These are phyloP conservation scores for Candida michaelii DNA, from an alignment of 805 yeast species.

Conservation along the genomic window DNA sequence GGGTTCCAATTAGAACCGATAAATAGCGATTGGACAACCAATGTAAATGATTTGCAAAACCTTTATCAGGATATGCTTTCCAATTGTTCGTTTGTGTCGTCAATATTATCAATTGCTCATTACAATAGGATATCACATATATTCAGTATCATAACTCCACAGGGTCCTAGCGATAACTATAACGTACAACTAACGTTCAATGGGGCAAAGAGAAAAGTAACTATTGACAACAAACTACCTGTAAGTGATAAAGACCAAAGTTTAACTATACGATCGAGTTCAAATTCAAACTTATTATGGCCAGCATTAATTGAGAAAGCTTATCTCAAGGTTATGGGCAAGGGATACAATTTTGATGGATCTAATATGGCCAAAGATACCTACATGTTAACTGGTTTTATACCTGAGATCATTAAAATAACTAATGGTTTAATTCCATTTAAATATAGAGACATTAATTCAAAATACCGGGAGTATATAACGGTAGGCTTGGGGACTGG, in stretches of 20 bases:
- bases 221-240: slow-evolving; percentile 50
- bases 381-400: slow-evolving; percentile 64
- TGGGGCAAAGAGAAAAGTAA: slow-evolving; percentile 50
- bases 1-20: slow-evolving; percentile 11
- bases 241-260: slow-evolving; percentile 14
- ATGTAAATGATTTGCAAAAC: slow-evolving; percentile 19
- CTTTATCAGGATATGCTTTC: slow-evolving; percentile 52
- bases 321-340: slow-evolving; percentile 55
- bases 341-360: slow-evolving; percentile 64
- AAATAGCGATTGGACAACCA: slow-evolving; percentile 46
- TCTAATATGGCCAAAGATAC: slow-evolving; percentile 77
- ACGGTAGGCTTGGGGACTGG: slow-evolving; percentile 73
- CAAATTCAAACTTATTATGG: slow-evolving; percentile 45
- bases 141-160: slow-evolving; percentile 25
- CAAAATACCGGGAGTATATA: not conserved
- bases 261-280: slow-evolving; percentile 36
- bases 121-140: slow-evolving; percentile 18
- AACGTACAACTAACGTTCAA: slow-evolving; percentile 48
- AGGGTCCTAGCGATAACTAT: slow-evolving; percentile 27
- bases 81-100: slow-evolving; percentile 77
- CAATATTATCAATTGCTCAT: slow-evolving; percentile 52
- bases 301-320: slow-evolving; percentile 82
- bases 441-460: not conserved
- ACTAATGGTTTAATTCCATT: slow-evolving; percentile 35
- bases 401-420: slow-evolving; percentile 57